Evolutionary conservation across 208 protist genomes (phyloP).

Genomic region (Angomonas ambiguus): DNA sequence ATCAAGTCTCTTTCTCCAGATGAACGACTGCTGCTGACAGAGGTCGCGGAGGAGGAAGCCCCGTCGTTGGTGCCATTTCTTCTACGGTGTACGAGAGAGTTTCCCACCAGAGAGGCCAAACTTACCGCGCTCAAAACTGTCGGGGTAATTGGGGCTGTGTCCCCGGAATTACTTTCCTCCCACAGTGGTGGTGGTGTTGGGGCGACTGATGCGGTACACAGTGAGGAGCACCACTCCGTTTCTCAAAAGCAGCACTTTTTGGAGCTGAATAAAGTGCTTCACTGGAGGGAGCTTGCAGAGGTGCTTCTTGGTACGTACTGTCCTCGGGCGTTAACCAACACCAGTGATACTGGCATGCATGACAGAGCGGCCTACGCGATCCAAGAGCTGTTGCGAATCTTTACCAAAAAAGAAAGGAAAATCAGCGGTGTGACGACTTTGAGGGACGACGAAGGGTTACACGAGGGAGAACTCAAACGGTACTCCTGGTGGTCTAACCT

Average conservation of each 20-base stretch:
- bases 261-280: slow-evolving; percentile 35
- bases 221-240: slow-evolving; percentile 26
- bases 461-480: slow-evolving; percentile 64
- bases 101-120: slow-evolving; percentile 18
- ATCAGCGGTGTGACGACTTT: slow-evolving; percentile 30
- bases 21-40: slow-evolving; percentile 40
- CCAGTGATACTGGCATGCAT: slow-evolving; percentile 71
- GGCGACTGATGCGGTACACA: slow-evolving; percentile 20
- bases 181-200: not conserved
- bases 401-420: slow-evolving; percentile 43
- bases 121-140: slow-evolving; percentile 63
- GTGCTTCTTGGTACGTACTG: slow-evolving; percentile 69
- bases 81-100: slow-evolving; percentile 54
- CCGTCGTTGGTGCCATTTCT: slow-evolving; percentile 59
- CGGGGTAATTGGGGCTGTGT: slow-evolving; percentile 68
- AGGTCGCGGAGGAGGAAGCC: slow-evolving; percentile 28
- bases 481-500: slow-evolving; percentile 79
- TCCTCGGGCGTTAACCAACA: slow-evolving; percentile 66
- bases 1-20: slow-evolving; percentile 28
- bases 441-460: slow-evolving; percentile 35
- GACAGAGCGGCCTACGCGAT: slow-evolving; percentile 81
- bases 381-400: slow-evolving; percentile 78
- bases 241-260: slow-evolving; percentile 5
- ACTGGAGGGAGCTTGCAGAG: slow-evolving; percentile 65
- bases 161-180: slow-evolving; percentile 13